Evolutionary conservation across 768 basidiomycete species (phyloP).

Genomic region (Mycena polygramma): DNA sequence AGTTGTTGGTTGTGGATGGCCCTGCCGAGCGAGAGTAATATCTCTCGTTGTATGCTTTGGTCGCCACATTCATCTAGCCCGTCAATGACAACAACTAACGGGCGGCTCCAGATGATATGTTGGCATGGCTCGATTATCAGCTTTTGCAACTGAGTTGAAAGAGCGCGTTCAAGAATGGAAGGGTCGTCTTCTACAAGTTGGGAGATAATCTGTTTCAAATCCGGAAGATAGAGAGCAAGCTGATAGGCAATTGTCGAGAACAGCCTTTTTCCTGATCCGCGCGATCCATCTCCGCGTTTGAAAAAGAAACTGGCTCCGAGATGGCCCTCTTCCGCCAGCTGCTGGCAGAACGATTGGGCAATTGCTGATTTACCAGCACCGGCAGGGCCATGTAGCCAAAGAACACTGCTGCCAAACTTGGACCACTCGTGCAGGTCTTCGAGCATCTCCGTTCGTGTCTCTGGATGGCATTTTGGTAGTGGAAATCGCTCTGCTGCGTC

Average conservation of each 20-base stretch:
- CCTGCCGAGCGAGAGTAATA: background rate
- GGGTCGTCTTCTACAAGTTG: background rate
- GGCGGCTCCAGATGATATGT: background rate
- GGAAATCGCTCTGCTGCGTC: background rate
- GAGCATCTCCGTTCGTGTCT: background rate
- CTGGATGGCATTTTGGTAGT: background rate
- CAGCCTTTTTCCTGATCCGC: too few relatives aligned
- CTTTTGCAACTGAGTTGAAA: background rate
- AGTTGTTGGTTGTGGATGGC: background rate
- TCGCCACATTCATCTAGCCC: background rate
- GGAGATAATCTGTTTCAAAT: background rate
- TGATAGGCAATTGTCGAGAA: too few relatives aligned
- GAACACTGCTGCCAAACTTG: background rate
- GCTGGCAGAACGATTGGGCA: background rate
- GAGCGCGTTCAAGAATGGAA: background rate
- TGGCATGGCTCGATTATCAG: constrained; percentile 1
- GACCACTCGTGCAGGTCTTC: background rate
- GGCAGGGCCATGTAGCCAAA: background rate
- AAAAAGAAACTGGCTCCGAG: background rate
- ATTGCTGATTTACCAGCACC: background rate
- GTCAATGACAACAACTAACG: background rate
- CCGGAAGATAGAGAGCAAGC: too few relatives aligned
- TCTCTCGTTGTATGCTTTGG: background rate
- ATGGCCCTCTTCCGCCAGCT: background rate
- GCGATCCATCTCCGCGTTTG: too few relatives aligned